Base-by-base conservation (phyloP, 441 rosid species). In the Pelargonium citronellum region DNA sequence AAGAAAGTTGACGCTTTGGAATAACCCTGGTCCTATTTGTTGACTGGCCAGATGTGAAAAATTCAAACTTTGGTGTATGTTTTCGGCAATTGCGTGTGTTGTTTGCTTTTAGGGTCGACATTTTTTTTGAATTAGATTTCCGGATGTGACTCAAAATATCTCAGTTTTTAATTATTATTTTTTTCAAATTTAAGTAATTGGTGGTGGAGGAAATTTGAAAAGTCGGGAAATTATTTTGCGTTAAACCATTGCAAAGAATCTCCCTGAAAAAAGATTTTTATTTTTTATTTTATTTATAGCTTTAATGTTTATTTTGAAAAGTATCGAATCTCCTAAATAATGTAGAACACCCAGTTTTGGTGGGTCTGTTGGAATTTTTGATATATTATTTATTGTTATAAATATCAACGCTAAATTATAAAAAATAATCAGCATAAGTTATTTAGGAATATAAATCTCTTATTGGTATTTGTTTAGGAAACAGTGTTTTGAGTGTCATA, bases 381-480 rank as follows among this genome's bases (percentile, higher is more conserved):
- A 4, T 37, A 5, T 37, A 37, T 37, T 37, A 37, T 37, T 30
- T 37, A 37, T 37, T 37, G 41, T 5, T 37, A 37, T 37, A 37
- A 37, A 37, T 37, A 37, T 37, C 41, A 7, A 6, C 41, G 6
- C 41, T 37, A 37, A 37, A 37, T 37, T 0, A 47, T 46, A 47
- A 47, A 47, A 11, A 47, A 47, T 12, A 12, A 47, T 1, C 9
- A 12, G 61, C 19, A 1, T 55, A 37, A 55, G 22, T 3, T 13
- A 16, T 55, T 16, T 55, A 55, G 61, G 22, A 55, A 16, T 55
- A 16, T 7, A 13, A 20, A 15, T 55, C 61, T 55, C 53, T 47
- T 47, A 47, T 47, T 12, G 61, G 61, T 16, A 55, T 15, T 55
- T 55, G 61, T 16, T 55, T 55, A 55, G 61, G 61, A 55, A 16